Base-by-base conservation (phyloP, 2,329 filamentous ascomycete genomes). In the Trichoderma pleuroti region DNA sequence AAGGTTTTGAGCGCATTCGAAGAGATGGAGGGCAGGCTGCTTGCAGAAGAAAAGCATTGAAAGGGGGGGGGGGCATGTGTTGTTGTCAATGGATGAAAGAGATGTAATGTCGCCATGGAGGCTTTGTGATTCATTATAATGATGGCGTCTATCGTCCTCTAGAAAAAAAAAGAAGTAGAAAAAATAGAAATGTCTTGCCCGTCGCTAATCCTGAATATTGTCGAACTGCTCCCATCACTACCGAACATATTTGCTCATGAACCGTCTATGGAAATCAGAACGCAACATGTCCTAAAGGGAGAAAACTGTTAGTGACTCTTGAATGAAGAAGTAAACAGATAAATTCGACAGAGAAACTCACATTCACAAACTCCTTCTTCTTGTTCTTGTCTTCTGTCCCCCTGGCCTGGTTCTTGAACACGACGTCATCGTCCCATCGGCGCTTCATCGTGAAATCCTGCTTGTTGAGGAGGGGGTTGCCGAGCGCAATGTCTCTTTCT, bases 391-490 rank as follows among this genome's bases (percentile, higher is more conserved):
- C 93, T 78, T 98, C 95, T 0, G 94, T 97, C 10, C 95, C 96
- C 71, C 96, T 88, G 39, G 95, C 96, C 83, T 99, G 96, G 81
- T 99, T 99, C 85, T 97, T 98, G 84, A 99, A 99, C 3, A 99
- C 94, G 14, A 99, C 96, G 79, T 99, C 96, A 77, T 99, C 96
- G 76, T 99, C 96, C 96, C 96, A 99, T 76, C 94, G 85, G 75
- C 93, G 86, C 86, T 97, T 98, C 77, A 98, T 91, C 71, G 91
- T 94, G 80, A 97, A 98, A 76, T 97, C 94, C 24, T 88, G 83
- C 79, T 93, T 92, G 64, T 98, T 98, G 70, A 99, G 87, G 65
- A 99, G 83, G 49, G 96, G 96, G 80, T 99, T 99, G 8, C 96
- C 96, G 54, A 92, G 84, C 42, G 96, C 95, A 76, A 98, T 97